Evolutionary conservation across 345 rosid species (phyloP).

Genomic region (Eucalyptus polyanthemos): DNA sequence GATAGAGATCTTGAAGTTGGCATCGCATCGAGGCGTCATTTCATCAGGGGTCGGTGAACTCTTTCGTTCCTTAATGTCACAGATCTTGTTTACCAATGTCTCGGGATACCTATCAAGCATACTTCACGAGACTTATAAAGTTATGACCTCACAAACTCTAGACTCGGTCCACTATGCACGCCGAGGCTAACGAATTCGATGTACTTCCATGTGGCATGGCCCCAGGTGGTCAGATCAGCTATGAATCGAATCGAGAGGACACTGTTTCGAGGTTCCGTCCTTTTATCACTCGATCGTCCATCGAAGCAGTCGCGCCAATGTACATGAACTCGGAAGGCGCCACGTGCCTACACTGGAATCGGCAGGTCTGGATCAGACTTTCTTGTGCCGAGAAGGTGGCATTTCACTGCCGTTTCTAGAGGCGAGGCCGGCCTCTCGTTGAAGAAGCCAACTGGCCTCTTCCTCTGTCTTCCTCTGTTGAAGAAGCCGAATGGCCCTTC

Average conservation of each 20-base stretch:
- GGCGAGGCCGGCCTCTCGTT: background rate
- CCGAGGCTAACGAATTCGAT: background rate
- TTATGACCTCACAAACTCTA: background rate
- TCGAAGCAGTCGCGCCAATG: background rate
- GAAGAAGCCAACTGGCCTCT: background rate
- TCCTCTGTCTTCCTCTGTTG: background rate
- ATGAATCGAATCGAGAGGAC: background rate
- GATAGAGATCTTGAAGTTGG: background rate
- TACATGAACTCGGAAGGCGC: background rate
- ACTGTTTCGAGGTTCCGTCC: background rate
- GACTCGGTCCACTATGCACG: background rate
- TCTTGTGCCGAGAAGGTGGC: background rate
- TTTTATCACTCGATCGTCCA: background rate
- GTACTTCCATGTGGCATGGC: background rate
- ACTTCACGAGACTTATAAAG: background rate
- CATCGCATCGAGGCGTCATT: background rate
- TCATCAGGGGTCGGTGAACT: background rate
- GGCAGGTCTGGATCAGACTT: background rate
- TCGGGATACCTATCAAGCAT: background rate
- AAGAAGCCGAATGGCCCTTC: background rate
- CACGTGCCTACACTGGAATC: background rate
- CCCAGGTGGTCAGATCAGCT: background rate
- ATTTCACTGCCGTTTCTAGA: background rate
- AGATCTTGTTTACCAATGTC: background rate
- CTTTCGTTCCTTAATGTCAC: background rate